These are phyloP conservation scores for Hibiscus mutabilis DNA, from an alignment of 345 rosid genomes.

Conservation along the genomic window DNA sequence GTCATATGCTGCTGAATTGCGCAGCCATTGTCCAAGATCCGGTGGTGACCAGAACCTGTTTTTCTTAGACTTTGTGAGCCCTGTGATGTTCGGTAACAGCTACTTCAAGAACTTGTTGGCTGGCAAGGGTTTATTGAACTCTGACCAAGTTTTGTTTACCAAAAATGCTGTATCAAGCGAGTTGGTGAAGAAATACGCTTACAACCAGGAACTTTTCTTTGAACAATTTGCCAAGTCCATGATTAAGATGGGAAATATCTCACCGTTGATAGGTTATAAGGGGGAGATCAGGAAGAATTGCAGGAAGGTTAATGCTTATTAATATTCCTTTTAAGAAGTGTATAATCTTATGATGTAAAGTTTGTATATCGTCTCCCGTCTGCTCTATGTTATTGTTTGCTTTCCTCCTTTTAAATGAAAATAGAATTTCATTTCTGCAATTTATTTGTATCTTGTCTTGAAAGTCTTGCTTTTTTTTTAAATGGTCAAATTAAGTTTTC, in stretches of 20 bases:
- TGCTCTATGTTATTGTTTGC: too few species aligned
- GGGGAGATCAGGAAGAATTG: background rate
- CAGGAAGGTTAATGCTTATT: too few species aligned
- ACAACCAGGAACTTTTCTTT: background rate
- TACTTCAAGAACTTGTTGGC: slow-evolving; percentile 64
- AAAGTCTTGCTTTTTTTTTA: background rate
- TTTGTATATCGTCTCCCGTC: too few species aligned
- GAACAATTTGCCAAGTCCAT: background rate
- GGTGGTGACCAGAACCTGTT: slow-evolving; percentile 69
- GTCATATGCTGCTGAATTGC: slow-evolving; percentile 44
- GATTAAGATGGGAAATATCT: slow-evolving; percentile 52
- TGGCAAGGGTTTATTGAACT: slow-evolving; percentile 63
- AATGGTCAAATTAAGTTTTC: too few species aligned
- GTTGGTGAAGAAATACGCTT: slow-evolving; percentile 65
- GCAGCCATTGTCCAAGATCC: slow-evolving; percentile 45
- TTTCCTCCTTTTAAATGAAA: too few species aligned
- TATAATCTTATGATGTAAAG: too few species aligned
- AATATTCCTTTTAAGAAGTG: too few species aligned
- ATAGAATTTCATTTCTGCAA: too few species aligned
- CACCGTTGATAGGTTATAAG: slow-evolving; percentile 33
- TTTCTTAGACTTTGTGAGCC: slow-evolving; percentile 49
- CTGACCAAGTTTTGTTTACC: slow-evolving; percentile 69
- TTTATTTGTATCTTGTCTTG: background rate
- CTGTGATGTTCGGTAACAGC: slow-evolving; percentile 58
- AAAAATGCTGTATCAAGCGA: slow-evolving; percentile 48